phyloP scores from a whole-genome alignment of 2,329 filamentous ascomycete species.

The Stagonosporopsis chrysanthemi region DNA sequence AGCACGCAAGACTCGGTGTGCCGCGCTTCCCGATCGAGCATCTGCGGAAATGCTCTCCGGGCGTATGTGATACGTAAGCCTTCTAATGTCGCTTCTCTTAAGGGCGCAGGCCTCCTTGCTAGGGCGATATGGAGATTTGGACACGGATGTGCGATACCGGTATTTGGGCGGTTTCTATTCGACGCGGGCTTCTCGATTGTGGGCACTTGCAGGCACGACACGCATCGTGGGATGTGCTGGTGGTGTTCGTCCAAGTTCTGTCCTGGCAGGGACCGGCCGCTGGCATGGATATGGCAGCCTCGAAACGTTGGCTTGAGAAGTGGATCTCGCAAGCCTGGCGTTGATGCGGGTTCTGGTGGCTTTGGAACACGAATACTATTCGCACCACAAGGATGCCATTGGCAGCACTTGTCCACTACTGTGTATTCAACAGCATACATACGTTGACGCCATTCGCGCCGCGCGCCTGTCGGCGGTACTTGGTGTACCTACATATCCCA shows the following conservation, averaged over 20 bases:
- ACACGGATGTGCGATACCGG: not conserved
- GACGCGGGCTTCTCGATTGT: not conserved
- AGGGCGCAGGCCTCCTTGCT: not conserved
- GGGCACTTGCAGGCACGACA: constrained; percentile 4
- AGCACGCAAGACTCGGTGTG: constrained; percentile 2
- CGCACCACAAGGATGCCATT: too few species aligned
- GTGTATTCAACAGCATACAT: too few species aligned
- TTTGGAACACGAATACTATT: not conserved
- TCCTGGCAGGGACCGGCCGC: not conserved
- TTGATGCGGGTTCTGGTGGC: constrained; percentile 1
- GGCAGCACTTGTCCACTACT: too few species aligned
- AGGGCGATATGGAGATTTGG: not conserved
- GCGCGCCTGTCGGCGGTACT: too few species aligned
- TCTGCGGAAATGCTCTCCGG: not conserved
- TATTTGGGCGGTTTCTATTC: constrained; percentile 1
- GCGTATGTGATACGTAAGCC: constrained; percentile 1
- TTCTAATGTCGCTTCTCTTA: not conserved
- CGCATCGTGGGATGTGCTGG: constrained; percentile 11
- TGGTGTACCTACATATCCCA: too few species aligned
- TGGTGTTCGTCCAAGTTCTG: not conserved
- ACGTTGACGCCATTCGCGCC: too few species aligned
- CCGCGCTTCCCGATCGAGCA: not conserved
- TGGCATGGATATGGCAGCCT: constrained; percentile 4
- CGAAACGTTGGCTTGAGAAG: constrained; percentile 15
- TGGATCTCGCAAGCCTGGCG: constrained; percentile 4